These are phyloP conservation scores for Vanrija sp. DNA, from an alignment of 1,284 basidiomycete species.

Conservation along the genomic window DNA sequence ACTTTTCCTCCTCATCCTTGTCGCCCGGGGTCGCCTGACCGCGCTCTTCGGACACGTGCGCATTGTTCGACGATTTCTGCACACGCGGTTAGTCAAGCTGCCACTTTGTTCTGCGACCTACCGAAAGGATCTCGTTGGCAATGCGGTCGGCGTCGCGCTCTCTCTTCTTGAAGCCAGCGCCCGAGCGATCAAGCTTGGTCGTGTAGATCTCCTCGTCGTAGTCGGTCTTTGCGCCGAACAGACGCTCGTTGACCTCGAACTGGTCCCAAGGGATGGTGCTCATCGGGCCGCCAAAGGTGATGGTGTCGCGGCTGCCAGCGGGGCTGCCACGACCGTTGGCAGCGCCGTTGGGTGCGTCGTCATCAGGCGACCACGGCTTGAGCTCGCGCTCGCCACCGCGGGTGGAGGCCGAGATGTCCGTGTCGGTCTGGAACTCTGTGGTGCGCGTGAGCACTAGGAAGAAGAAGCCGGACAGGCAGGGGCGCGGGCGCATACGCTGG, in stretches of 20 bases:
- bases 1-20: constrained; percentile 93
- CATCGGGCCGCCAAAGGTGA: constrained; percentile 39
- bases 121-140: constrained; percentile 84
- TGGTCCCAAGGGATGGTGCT: constrained; percentile 73
- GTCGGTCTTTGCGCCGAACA: constrained; percentile 86
- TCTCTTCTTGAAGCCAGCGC: constrained; percentile 72
- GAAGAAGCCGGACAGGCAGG: neutral
- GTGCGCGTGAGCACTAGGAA: neutral
- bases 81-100: neutral
- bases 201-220: constrained; percentile 96
- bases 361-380: constrained; percentile 67
- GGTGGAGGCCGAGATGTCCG: constrained; percentile 65
- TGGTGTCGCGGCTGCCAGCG: constrained; percentile 24
- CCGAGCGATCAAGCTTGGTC: constrained; percentile 82
- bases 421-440: constrained; percentile 79
- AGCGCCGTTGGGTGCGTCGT: constrained; percentile 23
- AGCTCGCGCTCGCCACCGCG: constrained; percentile 65
- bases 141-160: constrained; percentile 83
- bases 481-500: too few species aligned
- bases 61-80: constrained; percentile 68
- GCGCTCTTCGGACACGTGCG: constrained; percentile 88
- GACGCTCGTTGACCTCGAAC: constrained; percentile 87
- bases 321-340: constrained; percentile 19
- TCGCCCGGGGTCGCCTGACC: constrained; percentile 56
- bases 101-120: constrained; percentile 46